A percentile compares a stretch with the other conserved stretches of the same genome.
Conservation (phyloP, 306 rosid genomes). For the Psophocarpus tetragonolobus region DNA sequence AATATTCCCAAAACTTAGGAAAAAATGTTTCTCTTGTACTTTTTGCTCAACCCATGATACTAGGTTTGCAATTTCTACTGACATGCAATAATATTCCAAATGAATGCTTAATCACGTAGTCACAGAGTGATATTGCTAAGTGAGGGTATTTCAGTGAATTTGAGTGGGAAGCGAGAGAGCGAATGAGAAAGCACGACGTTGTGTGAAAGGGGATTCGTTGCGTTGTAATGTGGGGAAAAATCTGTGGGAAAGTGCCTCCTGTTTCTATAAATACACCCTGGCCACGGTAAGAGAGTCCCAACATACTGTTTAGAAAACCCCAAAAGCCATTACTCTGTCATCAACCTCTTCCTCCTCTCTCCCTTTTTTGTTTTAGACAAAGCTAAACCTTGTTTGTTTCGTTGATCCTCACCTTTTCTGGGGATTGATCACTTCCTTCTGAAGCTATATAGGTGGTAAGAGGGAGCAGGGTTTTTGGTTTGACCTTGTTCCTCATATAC, state of each 20-base stretch:
- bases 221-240: background rate
- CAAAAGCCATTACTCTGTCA: background rate
- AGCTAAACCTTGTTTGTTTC: background rate
- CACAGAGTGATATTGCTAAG: background rate
- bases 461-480: constrained; percentile 37
- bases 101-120: background rate
- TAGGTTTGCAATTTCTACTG: background rate
- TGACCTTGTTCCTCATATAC: constrained; percentile 35
- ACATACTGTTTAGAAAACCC: background rate
- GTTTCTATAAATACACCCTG: constrained; percentile 65
- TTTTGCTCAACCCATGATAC: background rate
- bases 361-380: background rate
- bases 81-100: background rate
- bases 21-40: background rate
- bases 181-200: background rate
- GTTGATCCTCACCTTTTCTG: constrained; percentile 2
- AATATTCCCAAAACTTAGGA: background rate
- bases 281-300: background rate
- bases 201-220: constrained; percentile 33
- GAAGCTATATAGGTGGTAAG: constrained; percentile 7
- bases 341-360: background rate
- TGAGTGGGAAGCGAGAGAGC: background rate
- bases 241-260: background rate
- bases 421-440: constrained; percentile 32
- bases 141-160: constrained; percentile 23